Percentiles rank a stretch among this genome's conserved stretches.
phyloP scores from a whole-genome alignment of 1,139 yeast genomes.

The Geotrichum aggregatum region DNA sequence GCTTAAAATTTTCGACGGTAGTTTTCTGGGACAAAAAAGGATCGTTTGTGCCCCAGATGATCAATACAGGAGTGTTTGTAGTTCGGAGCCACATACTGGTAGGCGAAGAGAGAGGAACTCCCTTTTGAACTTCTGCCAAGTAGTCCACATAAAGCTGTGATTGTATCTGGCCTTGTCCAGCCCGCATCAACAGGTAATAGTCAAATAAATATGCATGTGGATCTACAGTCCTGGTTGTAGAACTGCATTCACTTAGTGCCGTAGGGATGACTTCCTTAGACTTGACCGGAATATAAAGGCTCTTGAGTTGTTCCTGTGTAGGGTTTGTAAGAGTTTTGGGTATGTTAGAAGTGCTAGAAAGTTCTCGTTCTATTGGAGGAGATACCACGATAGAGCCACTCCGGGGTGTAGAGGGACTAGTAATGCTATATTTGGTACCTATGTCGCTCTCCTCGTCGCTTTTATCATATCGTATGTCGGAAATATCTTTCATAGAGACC shows the following conservation, averaged over 20 bases:
- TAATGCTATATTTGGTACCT: background rate
- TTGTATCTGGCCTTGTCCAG: conserved; percentile 38
- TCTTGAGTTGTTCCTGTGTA: conserved; percentile 5
- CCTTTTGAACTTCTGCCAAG: conserved; percentile 30
- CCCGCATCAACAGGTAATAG: conserved; percentile 31
- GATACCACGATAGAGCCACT: background rate
- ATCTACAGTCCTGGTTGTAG: background rate
- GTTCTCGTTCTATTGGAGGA: background rate
- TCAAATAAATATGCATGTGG: conserved; percentile 27
- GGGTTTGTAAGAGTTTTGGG: background rate
- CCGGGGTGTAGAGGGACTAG: background rate
- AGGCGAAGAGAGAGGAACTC: conserved; percentile 28
- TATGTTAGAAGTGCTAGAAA: background rate
- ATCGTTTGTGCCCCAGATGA: conserved; percentile 46
- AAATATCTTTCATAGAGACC: background rate
- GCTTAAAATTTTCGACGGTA: conserved; percentile 28
- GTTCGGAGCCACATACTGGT: conserved; percentile 36
- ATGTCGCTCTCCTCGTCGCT: background rate
- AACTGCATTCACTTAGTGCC: background rate
- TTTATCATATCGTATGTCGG: background rate
- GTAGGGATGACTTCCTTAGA: background rate
- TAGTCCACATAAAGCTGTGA: conserved; percentile 41
- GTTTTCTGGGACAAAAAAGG: conserved; percentile 41
- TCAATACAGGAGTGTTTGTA: conserved; percentile 42
- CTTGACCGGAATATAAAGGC: background rate